phyloP scores from a whole-genome alignment of 768 basidiomycete species.

The Rhodotorula sphaerocarpa region DNA sequence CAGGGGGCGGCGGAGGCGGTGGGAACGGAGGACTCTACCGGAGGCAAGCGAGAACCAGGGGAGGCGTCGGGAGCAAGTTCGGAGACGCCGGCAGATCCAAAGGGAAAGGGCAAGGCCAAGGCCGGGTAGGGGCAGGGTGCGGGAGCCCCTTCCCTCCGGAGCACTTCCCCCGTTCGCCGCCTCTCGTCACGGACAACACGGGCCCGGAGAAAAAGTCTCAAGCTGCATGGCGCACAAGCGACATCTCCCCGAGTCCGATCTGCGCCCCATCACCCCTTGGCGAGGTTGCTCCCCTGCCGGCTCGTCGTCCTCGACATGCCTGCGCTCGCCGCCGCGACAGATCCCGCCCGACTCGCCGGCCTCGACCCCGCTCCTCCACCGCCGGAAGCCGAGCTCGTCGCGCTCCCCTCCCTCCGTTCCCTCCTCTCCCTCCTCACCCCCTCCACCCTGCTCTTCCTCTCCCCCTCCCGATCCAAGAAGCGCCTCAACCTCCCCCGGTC shows the following conservation, averaged over 20 bases:
- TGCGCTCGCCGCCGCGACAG: no score
- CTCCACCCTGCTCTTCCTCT: conserved; percentile 1
- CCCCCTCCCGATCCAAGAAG: conserved; percentile 3
- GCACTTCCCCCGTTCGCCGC: no score
- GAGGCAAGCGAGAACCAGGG: not conserved
- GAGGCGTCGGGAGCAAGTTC: not conserved
- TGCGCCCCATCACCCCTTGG: no score
- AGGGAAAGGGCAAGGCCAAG: no score
- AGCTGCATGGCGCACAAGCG: no score
- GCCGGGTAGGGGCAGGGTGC: no score
- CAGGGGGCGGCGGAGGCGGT: not conserved
- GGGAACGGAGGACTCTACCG: not conserved
- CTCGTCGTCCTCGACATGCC: not conserved
- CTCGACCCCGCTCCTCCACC: not conserved
- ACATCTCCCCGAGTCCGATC: not conserved
- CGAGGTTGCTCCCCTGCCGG: not conserved
- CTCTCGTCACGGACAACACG: no score
- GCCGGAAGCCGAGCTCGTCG: not conserved
- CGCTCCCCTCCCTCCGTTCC: conserved; percentile 5
- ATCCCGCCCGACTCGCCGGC: not conserved
- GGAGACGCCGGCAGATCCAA: no score
- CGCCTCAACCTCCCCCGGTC: conserved; percentile 9
- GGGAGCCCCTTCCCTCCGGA: no score
- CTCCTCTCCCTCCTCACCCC: not conserved
- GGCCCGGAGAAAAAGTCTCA: not conserved